These are phyloP conservation scores for Hericium erinaceus DNA, from an alignment of 768 basidiomycete species.

Conservation along the genomic window DNA sequence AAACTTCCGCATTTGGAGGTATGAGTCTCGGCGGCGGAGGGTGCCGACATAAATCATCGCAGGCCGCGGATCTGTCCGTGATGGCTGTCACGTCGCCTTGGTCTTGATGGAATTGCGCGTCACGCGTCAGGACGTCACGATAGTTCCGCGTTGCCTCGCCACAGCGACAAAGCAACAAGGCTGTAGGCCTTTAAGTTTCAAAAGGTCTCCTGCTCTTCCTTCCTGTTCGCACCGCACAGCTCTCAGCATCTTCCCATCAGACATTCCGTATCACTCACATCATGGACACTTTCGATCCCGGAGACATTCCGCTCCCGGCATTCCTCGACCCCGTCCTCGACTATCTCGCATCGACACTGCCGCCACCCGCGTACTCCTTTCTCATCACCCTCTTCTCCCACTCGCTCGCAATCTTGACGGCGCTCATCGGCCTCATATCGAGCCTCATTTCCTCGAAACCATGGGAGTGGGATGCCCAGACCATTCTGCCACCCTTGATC, in stretches of 20 bases:
- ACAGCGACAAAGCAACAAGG: background rate
- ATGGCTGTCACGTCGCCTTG: conserved; percentile 11
- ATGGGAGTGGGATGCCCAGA: conserved; percentile 57
- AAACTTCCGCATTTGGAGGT: background rate
- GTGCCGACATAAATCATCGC: conserved; percentile 5
- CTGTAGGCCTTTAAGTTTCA: too few species aligned
- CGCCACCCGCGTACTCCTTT: conserved; percentile 45
- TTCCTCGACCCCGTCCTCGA: conserved; percentile 46
- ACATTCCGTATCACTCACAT: background rate
- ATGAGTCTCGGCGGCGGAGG: background rate
- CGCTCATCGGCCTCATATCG: conserved; percentile 37
- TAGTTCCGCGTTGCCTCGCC: background rate
- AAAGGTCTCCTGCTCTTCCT: background rate
- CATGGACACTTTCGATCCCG: conserved; percentile 8
- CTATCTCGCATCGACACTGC: conserved; percentile 45
- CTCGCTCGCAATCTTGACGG: conserved; percentile 37
- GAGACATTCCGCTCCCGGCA: conserved; percentile 28
- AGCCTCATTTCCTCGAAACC: conserved; percentile 43
- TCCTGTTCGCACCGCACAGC: background rate
- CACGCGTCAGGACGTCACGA: background rate
- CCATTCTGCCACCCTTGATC: conserved; percentile 64
- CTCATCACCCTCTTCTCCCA: conserved; percentile 44
- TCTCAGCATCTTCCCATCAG: background rate
- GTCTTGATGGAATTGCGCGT: background rate
- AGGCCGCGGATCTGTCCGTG: background rate